These are phyloP conservation scores for Macrolepiota fuliginosa DNA, from an alignment of 768 basidiomycete genomes.

Conservation along the genomic window DNA sequence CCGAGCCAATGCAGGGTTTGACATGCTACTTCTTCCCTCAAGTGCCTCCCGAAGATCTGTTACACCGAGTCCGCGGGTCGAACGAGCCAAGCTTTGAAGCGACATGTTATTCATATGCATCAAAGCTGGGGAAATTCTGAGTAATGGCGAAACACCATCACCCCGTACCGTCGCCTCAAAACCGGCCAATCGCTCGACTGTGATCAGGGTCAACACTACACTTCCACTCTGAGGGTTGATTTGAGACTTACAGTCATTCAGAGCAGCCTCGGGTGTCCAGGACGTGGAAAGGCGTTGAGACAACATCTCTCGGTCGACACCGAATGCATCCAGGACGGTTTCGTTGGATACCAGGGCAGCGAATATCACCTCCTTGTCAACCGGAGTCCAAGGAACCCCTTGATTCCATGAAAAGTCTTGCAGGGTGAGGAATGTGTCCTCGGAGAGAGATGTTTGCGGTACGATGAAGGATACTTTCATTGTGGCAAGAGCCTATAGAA, in stretches of 20 bases:
- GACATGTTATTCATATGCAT: conserved; percentile 94
- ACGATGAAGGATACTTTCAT: conserved; percentile 10
- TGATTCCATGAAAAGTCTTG: conserved; percentile 12
- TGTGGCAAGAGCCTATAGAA: conserved; percentile 8
- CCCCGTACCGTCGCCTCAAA: conserved; percentile 57
- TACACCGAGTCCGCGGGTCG: conserved; percentile 80
- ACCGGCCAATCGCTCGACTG: conserved; percentile 46
- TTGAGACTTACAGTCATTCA: conserved; percentile 65
- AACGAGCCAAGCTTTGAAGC: conserved; percentile 77
- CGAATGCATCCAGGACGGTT: conserved; percentile 60
- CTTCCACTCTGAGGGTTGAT: not conserved
- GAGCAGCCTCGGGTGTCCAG: conserved; percentile 77
- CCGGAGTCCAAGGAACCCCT: conserved; percentile 10
- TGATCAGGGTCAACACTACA: not conserved
- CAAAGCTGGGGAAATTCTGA: conserved; percentile 79
- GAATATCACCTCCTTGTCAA: conserved; percentile 38
- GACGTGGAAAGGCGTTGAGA: conserved; percentile 48
- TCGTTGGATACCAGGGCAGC: conserved; percentile 49
- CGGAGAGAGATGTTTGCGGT: conserved; percentile 1
- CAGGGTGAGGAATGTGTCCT: conserved; percentile 11
- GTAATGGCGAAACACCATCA: conserved; percentile 70
- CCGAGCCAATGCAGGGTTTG: conserved; percentile 67
- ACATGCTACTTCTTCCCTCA: conserved; percentile 81
- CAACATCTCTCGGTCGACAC: conserved; percentile 56
- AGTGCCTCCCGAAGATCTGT: conserved; percentile 86